A percentile compares a stretch with the other conserved stretches of the same genome.
Conservation (phyloP, 768 basidiomycete genomes). For the Gloeopeniophorella convolvens region DNA sequence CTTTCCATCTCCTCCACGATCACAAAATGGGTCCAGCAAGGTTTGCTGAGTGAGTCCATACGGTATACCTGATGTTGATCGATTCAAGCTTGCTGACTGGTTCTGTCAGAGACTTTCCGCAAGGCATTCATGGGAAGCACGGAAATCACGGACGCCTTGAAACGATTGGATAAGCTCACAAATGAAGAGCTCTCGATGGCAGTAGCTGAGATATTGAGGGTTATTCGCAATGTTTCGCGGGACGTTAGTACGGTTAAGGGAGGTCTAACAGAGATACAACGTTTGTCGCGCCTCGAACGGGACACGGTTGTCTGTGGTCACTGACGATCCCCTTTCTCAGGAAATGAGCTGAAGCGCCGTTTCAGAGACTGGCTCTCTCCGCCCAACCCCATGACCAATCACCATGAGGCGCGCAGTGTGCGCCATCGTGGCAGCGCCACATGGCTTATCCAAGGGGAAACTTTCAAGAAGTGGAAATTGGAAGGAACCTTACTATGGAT, state of each 20-base stretch:
- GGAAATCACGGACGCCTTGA: neutral
- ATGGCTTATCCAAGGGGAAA: neutral
- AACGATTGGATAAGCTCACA: neutral
- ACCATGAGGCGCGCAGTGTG: neutral
- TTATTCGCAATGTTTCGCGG: neutral
- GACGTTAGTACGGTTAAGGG: neutral
- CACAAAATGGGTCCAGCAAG: neutral
- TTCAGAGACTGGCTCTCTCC: slow-evolving; percentile 1
- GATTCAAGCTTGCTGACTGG: no score
- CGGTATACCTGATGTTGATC: neutral
- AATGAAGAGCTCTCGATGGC: neutral
- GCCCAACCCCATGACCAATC: neutral
- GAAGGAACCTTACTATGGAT: neutral
- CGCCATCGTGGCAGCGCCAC: neutral
- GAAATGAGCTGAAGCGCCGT: neutral
- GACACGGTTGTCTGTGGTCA: no score
- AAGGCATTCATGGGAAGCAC: neutral
- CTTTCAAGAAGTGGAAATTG: neutral
- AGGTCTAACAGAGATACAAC: neutral
- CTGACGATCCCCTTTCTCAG: no score
- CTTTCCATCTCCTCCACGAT: neutral
- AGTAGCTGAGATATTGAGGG: neutral
- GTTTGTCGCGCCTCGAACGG: no score
- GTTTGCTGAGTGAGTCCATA: neutral
- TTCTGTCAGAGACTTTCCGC: neutral